Conservation (phyloP, 768 basidiomycete species). For the Polyporus arcularius region DNA sequence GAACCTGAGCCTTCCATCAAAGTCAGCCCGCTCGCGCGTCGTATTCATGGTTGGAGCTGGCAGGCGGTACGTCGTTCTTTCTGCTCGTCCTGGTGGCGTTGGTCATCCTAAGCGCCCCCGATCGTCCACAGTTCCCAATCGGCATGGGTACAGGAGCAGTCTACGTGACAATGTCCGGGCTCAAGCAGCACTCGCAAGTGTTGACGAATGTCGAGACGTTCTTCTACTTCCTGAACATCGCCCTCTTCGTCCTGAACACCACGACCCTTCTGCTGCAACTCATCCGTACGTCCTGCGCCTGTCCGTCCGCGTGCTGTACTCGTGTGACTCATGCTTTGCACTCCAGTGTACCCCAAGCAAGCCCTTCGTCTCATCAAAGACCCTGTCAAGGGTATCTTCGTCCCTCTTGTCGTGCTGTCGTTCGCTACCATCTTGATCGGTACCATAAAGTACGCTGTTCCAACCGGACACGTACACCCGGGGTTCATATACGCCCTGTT, state of each 20-base stretch:
- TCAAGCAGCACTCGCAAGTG: constrained; percentile 35
- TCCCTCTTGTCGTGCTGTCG: constrained; percentile 44
- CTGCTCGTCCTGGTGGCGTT: neutral
- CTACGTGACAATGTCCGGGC: constrained; percentile 46
- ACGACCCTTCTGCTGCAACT: constrained; percentile 44
- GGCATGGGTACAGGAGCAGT: constrained; percentile 54
- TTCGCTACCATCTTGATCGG: constrained; percentile 53
- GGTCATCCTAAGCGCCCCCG: constrained; percentile 31
- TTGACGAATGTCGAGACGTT: constrained; percentile 41
- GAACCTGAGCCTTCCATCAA: neutral
- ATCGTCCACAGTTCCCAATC: constrained; percentile 42
- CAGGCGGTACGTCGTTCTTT: constrained; percentile 41
- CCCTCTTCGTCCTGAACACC: constrained; percentile 44
- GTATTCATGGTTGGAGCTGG: constrained; percentile 55
- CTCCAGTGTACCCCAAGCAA: constrained; percentile 46
- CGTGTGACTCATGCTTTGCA: neutral
- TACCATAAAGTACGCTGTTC: constrained; percentile 47
- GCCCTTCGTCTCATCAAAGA: constrained; percentile 44
- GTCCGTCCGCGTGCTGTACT: neutral
- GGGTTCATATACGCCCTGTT: constrained; percentile 43
- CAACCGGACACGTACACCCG: constrained; percentile 36
- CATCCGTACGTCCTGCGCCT: constrained; percentile 34
- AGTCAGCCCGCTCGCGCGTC: constrained; percentile 39
- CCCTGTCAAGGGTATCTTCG: constrained; percentile 48
- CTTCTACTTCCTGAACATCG: constrained; percentile 50